Base-by-base conservation (phyloP, 169 alveolate species). In the Plasmodium falciparum region DNA sequence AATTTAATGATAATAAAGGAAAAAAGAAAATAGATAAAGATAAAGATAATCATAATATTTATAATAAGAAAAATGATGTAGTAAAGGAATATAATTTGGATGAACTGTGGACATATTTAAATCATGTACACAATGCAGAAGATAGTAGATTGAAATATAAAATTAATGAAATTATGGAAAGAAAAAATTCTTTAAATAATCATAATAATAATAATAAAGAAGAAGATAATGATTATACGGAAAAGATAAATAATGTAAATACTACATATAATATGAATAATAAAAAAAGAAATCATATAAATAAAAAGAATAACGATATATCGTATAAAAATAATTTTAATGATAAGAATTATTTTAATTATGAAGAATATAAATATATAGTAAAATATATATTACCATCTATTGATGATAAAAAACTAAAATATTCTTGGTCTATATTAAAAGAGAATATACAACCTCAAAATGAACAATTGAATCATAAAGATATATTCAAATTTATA, bases 311-410 rank as follows among this genome's bases (percentile, higher is more conserved):
- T 15, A 45, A 39, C 9, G 58, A 7, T 49, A 26, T 26, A 45
- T 17, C 15, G 8, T 17, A 17, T 3, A 56, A 56, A 56, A 56
- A 13, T 56, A 52, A 52, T 13, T n/a, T 56, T 17, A 13, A 12
- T 2, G 49, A 29, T 29, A 47, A 66, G 17, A 47, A 78, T 8
- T 65, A 59, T 29, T 20, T 78, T 17, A 65, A 78, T n/a, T 78
- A 78, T 66, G 78, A 78, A n/a, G 89, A 78, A 66, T 78, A 78
- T 50, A 78, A 78, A 78, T 12, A 45, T 56, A 66, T 78, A 50
- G 43, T 78, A 20, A 78, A 78, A 33, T 78, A 78, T 59, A 66
- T 78, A 78, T 71, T 78, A 15, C 89, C 89, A 20, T 20, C 72
- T 22, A 78, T 78, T 78, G 12, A 67, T 26, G 78, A 78, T 3